Conservation (phyloP, 306 rosid species). For the Lagenaria siceraria region DNA sequence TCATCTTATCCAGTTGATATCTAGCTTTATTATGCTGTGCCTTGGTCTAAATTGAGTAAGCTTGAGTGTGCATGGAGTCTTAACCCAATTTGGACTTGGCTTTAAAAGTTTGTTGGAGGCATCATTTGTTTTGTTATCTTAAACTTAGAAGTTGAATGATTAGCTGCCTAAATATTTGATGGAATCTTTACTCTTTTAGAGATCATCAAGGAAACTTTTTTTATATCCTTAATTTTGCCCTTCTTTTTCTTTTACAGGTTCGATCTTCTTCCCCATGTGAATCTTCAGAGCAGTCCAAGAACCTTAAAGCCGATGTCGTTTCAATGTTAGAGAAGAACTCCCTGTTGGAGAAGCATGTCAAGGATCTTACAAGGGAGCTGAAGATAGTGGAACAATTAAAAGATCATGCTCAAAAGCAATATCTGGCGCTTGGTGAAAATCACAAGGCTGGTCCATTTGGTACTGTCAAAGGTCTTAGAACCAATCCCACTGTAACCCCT, state of each 20-base stretch:
- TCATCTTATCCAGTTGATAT: background rate
- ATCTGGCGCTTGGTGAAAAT: slow-evolving; percentile 42
- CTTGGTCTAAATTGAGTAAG: background rate
- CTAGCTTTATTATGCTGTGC: background rate
- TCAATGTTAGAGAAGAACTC: slow-evolving; percentile 36
- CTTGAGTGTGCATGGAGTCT: background rate
- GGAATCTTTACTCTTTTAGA: background rate
- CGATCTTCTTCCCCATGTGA: slow-evolving; percentile 35
- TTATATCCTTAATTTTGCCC: background rate
- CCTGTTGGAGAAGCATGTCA: slow-evolving; percentile 37
- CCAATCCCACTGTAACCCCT: slow-evolving; percentile 59
- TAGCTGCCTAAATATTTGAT: background rate
- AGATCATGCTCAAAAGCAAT: slow-evolving; percentile 53
- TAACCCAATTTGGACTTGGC: background rate
- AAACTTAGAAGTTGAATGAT: background rate
- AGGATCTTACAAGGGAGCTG: slow-evolving; percentile 37
- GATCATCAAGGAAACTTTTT: background rate
- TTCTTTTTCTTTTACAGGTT: slow-evolving; percentile 23
- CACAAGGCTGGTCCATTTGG: slow-evolving; percentile 80
- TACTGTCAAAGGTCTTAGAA: slow-evolving; percentile 68
- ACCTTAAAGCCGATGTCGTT: slow-evolving; percentile 35
- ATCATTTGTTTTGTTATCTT: background rate
- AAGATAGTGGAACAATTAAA: slow-evolving; percentile 56
- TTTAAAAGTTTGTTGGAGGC: background rate
- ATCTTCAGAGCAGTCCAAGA: slow-evolving; percentile 31